phyloP scores from a whole-genome alignment of 1,284 basidiomycete species.

The Sporisorium graminicola region DNA sequence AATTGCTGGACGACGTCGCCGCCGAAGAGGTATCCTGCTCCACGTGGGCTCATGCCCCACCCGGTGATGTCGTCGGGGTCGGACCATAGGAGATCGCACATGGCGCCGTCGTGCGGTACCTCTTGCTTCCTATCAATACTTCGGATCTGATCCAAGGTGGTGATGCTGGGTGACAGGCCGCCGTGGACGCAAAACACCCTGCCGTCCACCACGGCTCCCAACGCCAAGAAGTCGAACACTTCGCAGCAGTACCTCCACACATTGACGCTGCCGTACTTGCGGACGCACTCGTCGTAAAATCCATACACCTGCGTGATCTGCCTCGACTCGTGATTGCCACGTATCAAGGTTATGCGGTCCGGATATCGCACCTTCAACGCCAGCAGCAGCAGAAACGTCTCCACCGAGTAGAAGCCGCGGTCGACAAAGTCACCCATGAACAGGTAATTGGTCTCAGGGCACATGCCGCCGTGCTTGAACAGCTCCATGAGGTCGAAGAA shows the following conservation, averaged over 20 bases:
- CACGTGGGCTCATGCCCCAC: constrained; percentile 94
- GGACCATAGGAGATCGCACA: constrained; percentile 99
- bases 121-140: constrained; percentile 96
- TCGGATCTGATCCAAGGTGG: constrained; percentile 77
- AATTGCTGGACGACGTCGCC: constrained; percentile 90
- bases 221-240: constrained; percentile 94
- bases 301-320: constrained; percentile 97
- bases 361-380: constrained; percentile 97
- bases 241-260: constrained; percentile 99
- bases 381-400: constrained; percentile 93
- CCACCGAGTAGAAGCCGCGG: constrained; percentile 96
- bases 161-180: constrained; percentile 77
- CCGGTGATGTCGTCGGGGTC: constrained; percentile 81
- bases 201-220: constrained; percentile 95
- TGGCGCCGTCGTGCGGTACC: constrained; percentile 98
- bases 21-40: constrained; percentile 95
- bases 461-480: constrained; percentile 93
- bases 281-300: constrained; percentile 97
- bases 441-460: constrained; percentile 95
- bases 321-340: constrained; percentile 98
- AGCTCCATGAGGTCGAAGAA: constrained; percentile 98
- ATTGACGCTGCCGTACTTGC: constrained; percentile 94
- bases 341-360: constrained; percentile 95
- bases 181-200: constrained; percentile 93
- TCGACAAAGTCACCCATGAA: constrained; percentile 81